Evolutionary conservation across 176 grass and related monocot genomes (phyloP).

Genomic region (Metroxylon sagu): DNA sequence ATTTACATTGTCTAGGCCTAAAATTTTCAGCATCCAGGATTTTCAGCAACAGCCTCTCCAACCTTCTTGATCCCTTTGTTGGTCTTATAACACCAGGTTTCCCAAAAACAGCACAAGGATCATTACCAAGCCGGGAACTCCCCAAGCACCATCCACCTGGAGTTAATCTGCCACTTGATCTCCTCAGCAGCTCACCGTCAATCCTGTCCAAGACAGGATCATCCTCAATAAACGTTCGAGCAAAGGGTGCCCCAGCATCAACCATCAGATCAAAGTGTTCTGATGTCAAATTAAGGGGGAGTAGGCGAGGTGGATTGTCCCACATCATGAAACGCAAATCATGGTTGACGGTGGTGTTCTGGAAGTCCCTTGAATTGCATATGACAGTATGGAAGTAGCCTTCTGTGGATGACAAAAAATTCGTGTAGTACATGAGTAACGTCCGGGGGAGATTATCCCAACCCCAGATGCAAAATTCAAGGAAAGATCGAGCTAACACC

Average conservation of each 20-base stretch:
- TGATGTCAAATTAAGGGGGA: slow-evolving; percentile 52
- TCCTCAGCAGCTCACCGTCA: slow-evolving; percentile 39
- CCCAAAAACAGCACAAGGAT: slow-evolving; percentile 50
- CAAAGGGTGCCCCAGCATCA: slow-evolving; percentile 51
- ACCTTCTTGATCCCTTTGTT: slow-evolving; percentile 33
- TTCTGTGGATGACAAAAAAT: slow-evolving; percentile 82
- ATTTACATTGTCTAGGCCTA: slow-evolving; percentile 61
- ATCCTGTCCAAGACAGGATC: slow-evolving; percentile 62
- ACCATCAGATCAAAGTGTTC: slow-evolving; percentile 52
- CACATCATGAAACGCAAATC: slow-evolving; percentile 79
- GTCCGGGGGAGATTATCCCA: slow-evolving; percentile 96
- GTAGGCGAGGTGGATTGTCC: slow-evolving; percentile 46
- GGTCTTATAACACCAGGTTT: slow-evolving; percentile 52
- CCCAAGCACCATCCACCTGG: slow-evolving; percentile 88
- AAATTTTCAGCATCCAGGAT: slow-evolving; percentile 77
- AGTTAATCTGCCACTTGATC: slow-evolving; percentile 34
- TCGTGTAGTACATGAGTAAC: slow-evolving; percentile 90
- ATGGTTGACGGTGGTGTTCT: slow-evolving; percentile 80
- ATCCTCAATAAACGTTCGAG: slow-evolving; percentile 39
- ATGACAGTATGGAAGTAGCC: slow-evolving; percentile 93
- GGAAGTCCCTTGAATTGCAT: slow-evolving; percentile 94
- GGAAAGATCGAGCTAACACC: slow-evolving; percentile 63
- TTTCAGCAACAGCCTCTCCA: slow-evolving; percentile 68
- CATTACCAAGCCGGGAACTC: slow-evolving; percentile 26
- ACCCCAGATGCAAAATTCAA: slow-evolving; percentile 75